A percentile compares a stretch with the other conserved stretches of the same genome.
phyloP scores from a whole-genome alignment of 768 basidiomycete species.

The Tulasnella sp. region DNA sequence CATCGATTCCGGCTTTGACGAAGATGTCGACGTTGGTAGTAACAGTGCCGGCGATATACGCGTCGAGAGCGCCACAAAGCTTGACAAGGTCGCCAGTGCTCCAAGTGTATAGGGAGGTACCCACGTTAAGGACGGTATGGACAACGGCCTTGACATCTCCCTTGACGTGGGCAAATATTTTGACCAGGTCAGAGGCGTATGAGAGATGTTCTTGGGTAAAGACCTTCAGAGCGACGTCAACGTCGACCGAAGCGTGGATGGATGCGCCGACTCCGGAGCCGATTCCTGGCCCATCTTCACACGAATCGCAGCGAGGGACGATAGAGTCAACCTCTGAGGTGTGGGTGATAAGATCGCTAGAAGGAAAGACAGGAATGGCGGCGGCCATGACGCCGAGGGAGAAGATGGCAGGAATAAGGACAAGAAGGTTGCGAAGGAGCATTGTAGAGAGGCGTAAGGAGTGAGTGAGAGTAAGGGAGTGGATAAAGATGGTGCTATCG shows the following conservation, averaged over 20 bases:
- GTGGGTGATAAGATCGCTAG: not conserved
- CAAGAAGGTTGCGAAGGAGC: not conserved
- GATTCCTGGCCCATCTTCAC: not conserved
- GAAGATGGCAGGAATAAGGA: not conserved
- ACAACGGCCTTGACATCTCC: not conserved
- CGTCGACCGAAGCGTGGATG: not conserved
- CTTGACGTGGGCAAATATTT: not conserved
- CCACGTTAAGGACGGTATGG: not conserved
- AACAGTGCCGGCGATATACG: not conserved
- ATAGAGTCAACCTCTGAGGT: not conserved
- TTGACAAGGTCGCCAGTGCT: not conserved
- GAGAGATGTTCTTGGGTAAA: not conserved
- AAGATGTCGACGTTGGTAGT: not conserved
- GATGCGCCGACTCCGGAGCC: not conserved
- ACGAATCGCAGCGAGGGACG: not conserved
- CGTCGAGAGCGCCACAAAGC: not conserved
- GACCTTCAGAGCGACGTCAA: not conserved
- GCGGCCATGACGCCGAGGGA: not conserved
- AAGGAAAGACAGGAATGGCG: not conserved
- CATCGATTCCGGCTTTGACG: not conserved
- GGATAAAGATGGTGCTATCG: not conserved
- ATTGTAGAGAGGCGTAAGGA: not conserved
- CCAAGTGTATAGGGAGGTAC: not conserved
- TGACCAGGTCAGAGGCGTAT: not conserved
- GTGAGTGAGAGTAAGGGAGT: not conserved